These are phyloP conservation scores for Eucalyptus dawsonii DNA, from an alignment of 345 rosid species.

Conservation along the genomic window DNA sequence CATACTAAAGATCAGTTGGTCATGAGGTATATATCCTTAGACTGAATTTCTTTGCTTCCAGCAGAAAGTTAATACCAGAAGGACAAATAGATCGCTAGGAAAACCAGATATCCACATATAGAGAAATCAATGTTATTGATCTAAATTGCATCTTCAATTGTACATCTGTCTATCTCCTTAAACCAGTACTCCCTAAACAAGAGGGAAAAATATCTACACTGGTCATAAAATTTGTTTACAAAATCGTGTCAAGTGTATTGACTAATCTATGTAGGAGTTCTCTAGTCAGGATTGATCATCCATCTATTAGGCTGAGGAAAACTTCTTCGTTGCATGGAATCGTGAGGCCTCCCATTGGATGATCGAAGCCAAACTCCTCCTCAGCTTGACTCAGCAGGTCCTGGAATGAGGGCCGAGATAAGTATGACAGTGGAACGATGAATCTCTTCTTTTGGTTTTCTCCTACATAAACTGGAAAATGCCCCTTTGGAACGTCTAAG, in stretches of 20 bases:
- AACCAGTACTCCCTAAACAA: background rate
- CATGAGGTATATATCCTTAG: background rate
- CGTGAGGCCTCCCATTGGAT: constrained; percentile 46
- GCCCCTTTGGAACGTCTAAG: background rate
- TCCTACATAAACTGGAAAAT: constrained; percentile 40
- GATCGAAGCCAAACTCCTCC: constrained; percentile 41
- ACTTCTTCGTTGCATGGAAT: constrained; percentile 37
- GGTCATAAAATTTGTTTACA: background rate
- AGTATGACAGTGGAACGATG: constrained; percentile 27
- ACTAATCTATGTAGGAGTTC: background rate
- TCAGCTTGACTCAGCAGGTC: constrained; percentile 27
- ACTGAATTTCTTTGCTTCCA: background rate
- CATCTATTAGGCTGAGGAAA: constrained; percentile 1
- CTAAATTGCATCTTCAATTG: background rate
- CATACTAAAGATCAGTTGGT: background rate
- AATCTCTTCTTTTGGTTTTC: constrained; percentile 18
- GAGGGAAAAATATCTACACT: background rate
- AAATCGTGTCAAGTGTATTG: background rate
- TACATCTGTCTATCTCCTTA: background rate
- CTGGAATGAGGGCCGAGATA: constrained; percentile 27
- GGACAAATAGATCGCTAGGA: background rate
- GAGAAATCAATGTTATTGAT: background rate
- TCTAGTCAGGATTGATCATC: background rate
- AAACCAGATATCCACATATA: background rate
- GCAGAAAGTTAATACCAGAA: background rate